Base-by-base conservation (phyloP, 2,329 filamentous ascomycete genomes). In the Diaporthe citriasiana region DNA sequence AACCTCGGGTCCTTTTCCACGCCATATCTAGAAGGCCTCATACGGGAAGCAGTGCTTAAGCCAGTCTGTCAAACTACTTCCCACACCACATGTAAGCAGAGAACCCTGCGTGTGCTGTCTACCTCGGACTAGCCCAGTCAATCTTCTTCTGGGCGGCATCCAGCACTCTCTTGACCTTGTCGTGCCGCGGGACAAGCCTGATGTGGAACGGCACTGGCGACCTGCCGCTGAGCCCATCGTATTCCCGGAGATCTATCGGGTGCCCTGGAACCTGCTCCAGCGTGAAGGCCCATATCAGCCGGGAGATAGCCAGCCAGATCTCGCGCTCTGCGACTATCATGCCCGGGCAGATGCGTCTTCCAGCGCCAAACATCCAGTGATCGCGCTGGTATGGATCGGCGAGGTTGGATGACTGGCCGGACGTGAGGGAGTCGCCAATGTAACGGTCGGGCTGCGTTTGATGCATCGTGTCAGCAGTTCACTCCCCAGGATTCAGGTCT, bases 331-430 rank as follows among this genome's bases (percentile, higher is more conserved):
- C 88, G 2, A 91, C 82, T 71, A 89, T 86, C 25, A 89, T 87
- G 0, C 89, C 90, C 2, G 87, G 89, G 78, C 90, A 92, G 56
- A 90, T 85, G 38, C 90, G 83, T 9, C 89, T 83, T 2, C 89
- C 89, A 13, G 86, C 86, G 25, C 89, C 89, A 70, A 89, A 91
- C 0, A 83, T 84, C 78, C 88, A 90, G 19, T 87, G 84, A 63
- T 89, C 88, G 17, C 87, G 83, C 76, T 87, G 82, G 12, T 77
- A 71, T 4, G 72, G 55, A 19, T 81, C 79, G 5, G 75, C 76
- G 76, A 79, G 80, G 66, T 80, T 80, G 0, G 82, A 79, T 66
- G 80, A 76, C 27, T 75, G 72, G 1, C 78, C 73, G 15, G 73
- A 75, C 25, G 78, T 77, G 47, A 75, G 68, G 27, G 68, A 42